These are phyloP conservation scores for Cryptococcus sp. DNA, from an alignment of 1,284 basidiomycete genomes.

Conservation along the genomic window DNA sequence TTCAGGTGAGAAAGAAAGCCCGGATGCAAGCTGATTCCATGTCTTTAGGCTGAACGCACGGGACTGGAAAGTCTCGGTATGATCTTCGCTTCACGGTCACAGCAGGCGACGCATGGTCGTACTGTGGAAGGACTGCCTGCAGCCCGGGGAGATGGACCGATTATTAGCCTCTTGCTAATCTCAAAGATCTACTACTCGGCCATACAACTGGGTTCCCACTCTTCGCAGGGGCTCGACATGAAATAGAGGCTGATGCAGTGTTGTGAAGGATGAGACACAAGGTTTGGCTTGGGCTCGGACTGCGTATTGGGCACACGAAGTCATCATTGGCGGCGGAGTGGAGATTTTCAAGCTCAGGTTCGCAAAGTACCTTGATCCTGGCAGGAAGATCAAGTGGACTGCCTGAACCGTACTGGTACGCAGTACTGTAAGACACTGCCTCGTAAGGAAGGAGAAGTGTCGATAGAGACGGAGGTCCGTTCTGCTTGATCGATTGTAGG, in stretches of 20 bases:
- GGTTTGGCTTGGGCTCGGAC: conserved; percentile 7
- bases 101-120: conserved; percentile 7
- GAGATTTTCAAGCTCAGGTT: conserved; percentile 8
- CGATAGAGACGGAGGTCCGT: too few species aligned
- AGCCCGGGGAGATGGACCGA: not conserved
- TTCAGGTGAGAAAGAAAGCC: conserved; percentile 1
- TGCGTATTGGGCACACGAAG: conserved; percentile 14
- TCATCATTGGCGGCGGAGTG: conserved; percentile 5
- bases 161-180: not conserved
- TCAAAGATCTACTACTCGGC: not conserved
- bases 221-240: not conserved
- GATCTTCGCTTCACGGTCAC: conserved; percentile 1
- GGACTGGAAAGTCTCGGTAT: conserved; percentile 1
- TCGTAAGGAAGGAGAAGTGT: too few species aligned
- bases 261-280: not conserved
- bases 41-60: not conserved
- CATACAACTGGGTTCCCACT: not conserved
- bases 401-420: too few species aligned
- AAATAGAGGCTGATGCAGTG: not conserved
- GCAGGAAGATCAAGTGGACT: too few species aligned
- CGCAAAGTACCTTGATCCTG: not conserved
- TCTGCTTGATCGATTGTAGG: too few species aligned
- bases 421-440: too few species aligned
- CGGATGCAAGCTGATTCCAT: not conserved
- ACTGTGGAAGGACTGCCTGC: not conserved